Evolutionary conservation across 257 asterid genomes (phyloP), one percentile per base, ranked within the genome.

Genomic region (Scutellaria barbata): DNA sequence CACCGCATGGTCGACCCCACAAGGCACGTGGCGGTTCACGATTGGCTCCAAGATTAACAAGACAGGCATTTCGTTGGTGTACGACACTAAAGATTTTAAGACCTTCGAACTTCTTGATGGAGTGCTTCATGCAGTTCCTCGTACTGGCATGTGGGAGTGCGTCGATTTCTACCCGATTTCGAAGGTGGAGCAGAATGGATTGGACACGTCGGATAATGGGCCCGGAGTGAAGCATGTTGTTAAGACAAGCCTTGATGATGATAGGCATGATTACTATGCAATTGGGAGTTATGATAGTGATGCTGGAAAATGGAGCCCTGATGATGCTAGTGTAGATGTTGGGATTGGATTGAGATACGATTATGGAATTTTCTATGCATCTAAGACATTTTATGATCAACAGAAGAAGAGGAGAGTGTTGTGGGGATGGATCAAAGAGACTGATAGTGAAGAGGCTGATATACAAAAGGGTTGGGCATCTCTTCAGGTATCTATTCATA

Each of bases 61-160:
- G 56, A 88, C 89, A 0, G 92, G 95, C 1, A 80, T 86, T 25
- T 76, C 96, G 12, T 63, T 90, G 72, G 87, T 90, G 8, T 90
- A 83, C 45, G 89, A 86, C 8, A 90, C 95, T 0, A 46, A 52
- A 25, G 95, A 90, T 63, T 90, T 87, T 33, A 83, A 80, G 35
- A 83, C 13, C 3, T 90, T 57, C 25, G 80, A 83, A 11, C 84
- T 68, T 0, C 53, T 81, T 1, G 77, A 83, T 0, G 86, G 81
- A 13, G 52, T 61, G 10, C 79, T 90, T 33, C 87, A 85, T 55
- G 85, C 77, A 0, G 92, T 86, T 11, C 69, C 78, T 25, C 85
- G 88, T 7, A 90, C 96, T 37, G 95, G 95, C 5, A 86, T 86
- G 96, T 90, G 95, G 96, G 96, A 90, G 43, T 90, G 96, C 7